These are phyloP conservation scores for Fusarium kyushuense DNA, from an alignment of 2,329 filamentous ascomycete species.

Conservation along the genomic window DNA sequence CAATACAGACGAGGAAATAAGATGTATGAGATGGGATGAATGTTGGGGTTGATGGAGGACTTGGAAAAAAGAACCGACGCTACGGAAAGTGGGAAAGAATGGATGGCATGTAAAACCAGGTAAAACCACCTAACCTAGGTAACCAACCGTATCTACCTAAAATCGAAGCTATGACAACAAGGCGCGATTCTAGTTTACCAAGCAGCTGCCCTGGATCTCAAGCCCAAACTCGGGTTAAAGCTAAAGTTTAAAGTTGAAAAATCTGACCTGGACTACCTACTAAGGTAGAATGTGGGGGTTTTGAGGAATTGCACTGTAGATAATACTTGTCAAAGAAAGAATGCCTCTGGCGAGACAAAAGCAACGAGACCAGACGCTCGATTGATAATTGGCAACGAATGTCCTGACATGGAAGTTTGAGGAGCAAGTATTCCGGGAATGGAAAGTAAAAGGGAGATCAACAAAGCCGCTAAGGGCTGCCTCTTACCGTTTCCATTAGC, in stretches of 20 bases:
- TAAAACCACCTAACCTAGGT: conserved; percentile 13
- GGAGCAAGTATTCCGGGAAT: conserved; percentile 24
- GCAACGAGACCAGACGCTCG: conserved; percentile 5
- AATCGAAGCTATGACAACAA: conserved; percentile 35
- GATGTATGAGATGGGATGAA: conserved; percentile 15
- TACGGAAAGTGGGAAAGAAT: conserved; percentile 35
- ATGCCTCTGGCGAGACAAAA: conserved; percentile 2
- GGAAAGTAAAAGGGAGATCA: conserved; percentile 40
- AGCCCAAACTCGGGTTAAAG: conserved; percentile 15
- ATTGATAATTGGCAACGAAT: conserved; percentile 19
- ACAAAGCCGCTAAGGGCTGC: conserved; percentile 42
- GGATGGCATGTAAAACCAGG: conserved; percentile 23
- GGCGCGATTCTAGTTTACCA: conserved; percentile 33
- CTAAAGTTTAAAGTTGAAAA: conserved; percentile 4
- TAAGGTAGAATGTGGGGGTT: conserved; percentile 2
- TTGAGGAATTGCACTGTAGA: not conserved
- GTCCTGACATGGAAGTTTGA: conserved; percentile 24
- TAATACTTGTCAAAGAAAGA: not conserved
- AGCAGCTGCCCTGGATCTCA: conserved; percentile 28
- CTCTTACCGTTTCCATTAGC: conserved; percentile 37
- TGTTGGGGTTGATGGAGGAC: conserved; percentile 29
- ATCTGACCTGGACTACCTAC: not conserved
- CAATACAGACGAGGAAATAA: not conserved
- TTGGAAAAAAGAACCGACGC: conserved; percentile 28
- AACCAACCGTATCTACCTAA: not conserved